Evolutionary conservation across 83 land plant genomes (phyloP), one percentile per base, ranked within the genome.

Genomic region (Picea engelmannii): DNA sequence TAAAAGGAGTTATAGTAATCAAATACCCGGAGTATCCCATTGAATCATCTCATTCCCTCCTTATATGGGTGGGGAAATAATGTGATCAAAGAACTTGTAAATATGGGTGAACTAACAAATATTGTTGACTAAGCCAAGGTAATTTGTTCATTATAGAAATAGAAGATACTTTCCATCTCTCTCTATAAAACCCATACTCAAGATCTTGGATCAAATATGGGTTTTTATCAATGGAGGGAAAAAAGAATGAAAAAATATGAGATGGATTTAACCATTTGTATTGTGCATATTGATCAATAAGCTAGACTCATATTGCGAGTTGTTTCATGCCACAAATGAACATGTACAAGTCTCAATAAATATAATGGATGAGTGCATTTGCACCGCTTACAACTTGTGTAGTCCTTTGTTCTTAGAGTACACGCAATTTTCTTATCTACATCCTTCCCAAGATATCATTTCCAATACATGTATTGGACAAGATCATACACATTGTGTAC

Each of bases 361-460:
- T 63, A 31, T 31, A 31, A 31, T 63, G 18, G 21, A 63, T 9
- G 9, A 63, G 66, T n/a, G 21, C 20, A 63, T 10, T 63, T 9
- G 9, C 76, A 71, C 52, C 3, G 27, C 8, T 73, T 40, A 44
- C 47, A 24, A 68, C 35, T 10, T 25, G 40, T 6, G 5, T 6
- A 68, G 40, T 68, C 40, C 13, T 31, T 15, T 25, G 15, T 68
- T 68, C 16, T 25, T 8, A 24, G 73, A 68, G 73, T 11, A 25
- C 10, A 68, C 2, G 1, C 73, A 25, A 23, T 68, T 68, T 68
- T 2, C 13, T 25, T 68, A 68, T 35, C 10, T 68, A 68, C 13
- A 25, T 25, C 16, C 76, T 66, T 84, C 78, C 78, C 67, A 84
- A 84, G 85, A 77, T 80, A 84, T 84, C 66, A 76, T 84, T 81